Conservation (phyloP, 306 rosid genomes). For the Sechiopsis laciniata region DNA sequence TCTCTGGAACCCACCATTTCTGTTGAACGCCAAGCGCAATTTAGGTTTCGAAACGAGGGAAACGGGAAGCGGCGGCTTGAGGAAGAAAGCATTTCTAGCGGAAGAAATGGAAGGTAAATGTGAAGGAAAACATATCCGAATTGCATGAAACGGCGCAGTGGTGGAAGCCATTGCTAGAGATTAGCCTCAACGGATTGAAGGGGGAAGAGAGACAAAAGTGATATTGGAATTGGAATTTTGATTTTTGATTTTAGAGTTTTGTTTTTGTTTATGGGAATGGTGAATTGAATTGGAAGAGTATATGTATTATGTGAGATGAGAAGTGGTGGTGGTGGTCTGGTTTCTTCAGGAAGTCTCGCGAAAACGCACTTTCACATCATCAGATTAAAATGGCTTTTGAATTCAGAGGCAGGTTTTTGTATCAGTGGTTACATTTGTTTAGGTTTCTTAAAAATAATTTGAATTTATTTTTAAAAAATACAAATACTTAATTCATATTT, state of each 20-base stretch:
- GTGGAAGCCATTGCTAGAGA: constrained; percentile 44
- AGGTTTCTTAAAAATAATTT: too few species aligned
- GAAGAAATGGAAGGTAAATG: constrained; percentile 36
- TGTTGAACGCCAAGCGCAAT: constrained; percentile 32
- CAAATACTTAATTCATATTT: too few species aligned
- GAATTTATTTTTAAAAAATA: too few species aligned
- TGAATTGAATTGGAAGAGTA: not conserved
- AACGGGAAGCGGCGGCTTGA: constrained; percentile 37
- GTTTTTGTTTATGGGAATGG: not conserved
- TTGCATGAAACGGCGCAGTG: constrained; percentile 38
- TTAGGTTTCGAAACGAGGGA: constrained; percentile 29
- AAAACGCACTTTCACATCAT: constrained; percentile 7
- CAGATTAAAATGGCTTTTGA: too few species aligned
- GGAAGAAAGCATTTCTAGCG: constrained; percentile 28
- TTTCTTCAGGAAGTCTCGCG: constrained; percentile 22
- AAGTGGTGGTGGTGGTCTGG: not conserved
- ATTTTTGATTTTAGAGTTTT: too few species aligned
- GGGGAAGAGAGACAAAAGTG: not conserved
- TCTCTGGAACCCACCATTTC: constrained; percentile 31
- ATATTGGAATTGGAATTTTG: not conserved
- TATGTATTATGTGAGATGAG: not conserved
- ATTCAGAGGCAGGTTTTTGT: too few species aligned
- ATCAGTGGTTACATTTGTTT: too few species aligned
- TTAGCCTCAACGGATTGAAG: constrained; percentile 5
- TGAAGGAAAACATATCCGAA: constrained; percentile 29